phyloP scores from a whole-genome alignment of 352 stramenopile genomes.

The Phytophthora colocasiae region DNA sequence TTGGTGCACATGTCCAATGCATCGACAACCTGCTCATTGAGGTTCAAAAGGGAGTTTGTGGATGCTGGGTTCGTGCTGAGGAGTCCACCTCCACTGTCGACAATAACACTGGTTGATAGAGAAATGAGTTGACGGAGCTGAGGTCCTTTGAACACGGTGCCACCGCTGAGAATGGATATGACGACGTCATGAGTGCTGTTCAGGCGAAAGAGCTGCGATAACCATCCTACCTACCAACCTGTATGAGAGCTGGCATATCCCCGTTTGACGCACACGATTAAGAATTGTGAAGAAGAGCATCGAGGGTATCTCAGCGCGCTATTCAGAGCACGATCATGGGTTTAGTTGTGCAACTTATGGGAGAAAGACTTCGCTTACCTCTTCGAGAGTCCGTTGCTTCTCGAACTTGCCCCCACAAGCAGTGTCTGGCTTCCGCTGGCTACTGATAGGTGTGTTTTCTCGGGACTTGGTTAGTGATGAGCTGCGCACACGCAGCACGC shows the following conservation, averaged over 20 bases:
- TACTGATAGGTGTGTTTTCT: constrained; percentile 26
- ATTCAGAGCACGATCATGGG: background rate
- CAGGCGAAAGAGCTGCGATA: no score
- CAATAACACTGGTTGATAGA: constrained; percentile 66
- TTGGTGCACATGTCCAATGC: constrained; percentile 42
- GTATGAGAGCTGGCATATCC: constrained; percentile 69
- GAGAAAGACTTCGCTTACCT: constrained; percentile 42
- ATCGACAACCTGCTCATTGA: constrained; percentile 64
- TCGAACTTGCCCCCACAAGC: constrained; percentile 19
- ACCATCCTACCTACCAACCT: constrained; percentile 33
- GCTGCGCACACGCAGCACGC: constrained; percentile 47
- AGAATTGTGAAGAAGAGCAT: constrained; percentile 80
- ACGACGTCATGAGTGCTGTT: no score
- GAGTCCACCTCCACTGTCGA: constrained; percentile 47
- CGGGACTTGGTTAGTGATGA: constrained; percentile 30
- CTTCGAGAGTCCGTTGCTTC: constrained; percentile 50
- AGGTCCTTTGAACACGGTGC: constrained; percentile 42
- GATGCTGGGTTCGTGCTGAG: background rate
- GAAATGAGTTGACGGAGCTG: constrained; percentile 69
- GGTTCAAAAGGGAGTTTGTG: constrained; percentile 18
- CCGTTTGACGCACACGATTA: constrained; percentile 67
- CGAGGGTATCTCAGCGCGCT: constrained; percentile 66
- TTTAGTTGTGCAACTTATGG: constrained; percentile 3
- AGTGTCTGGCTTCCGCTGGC: constrained; percentile 16
- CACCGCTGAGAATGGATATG: constrained; percentile 33